Evolutionary conservation across 768 basidiomycete genomes (phyloP), one percentile per base, ranked within the genome.

Genomic region (Trametes cingulata): DNA sequence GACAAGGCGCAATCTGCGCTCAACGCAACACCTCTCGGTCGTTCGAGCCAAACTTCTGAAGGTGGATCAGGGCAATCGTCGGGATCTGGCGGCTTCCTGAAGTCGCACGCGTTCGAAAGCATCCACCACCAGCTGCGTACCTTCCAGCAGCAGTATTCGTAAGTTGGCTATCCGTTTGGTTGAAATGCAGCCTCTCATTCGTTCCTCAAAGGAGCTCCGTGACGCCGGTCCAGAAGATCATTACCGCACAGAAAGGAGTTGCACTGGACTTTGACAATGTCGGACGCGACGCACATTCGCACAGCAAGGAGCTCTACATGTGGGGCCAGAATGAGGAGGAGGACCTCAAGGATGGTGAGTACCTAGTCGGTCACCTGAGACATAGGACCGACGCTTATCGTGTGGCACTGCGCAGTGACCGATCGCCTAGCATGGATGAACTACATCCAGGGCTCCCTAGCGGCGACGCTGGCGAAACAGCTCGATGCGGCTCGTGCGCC

Each of bases 391-490:
- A 62, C 61, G 42, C 36, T 52, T 55, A 57, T 33, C 36, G 64
- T 52, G 42, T 56, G 12, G 22, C 36, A 39, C 52, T 50, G 22
- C 29, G 27, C 69, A 89, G 91, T 92, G 5, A 84, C 88, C 45
- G 92, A 94, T 71, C 82, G 92, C 35, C 77, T 94, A 22, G 92
- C 89, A 2, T 94, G 88, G 74, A 75, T 94, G 51, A 90, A 90
- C 71, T 94, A 85, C 65, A 82, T 90, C 12, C 81, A 87, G 43
- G 91, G 90, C 10, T 82, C 87, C 20, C 78, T 94, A 19, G 77
- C 88, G 2, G 72, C 72, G 35, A 78, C 85, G 2, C 78, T 93
- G 29, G 82, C 90, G 1, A 68, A 72, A 24, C 85, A 85, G 67
- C 71, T 93, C 17, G 82, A 92, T 64, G 72, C 75, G 35, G 84